Evolutionary conservation across 306 rosid species (phyloP), one percentile per base, ranked within the genome.

Genomic region (Dryas alaskensis): DNA sequence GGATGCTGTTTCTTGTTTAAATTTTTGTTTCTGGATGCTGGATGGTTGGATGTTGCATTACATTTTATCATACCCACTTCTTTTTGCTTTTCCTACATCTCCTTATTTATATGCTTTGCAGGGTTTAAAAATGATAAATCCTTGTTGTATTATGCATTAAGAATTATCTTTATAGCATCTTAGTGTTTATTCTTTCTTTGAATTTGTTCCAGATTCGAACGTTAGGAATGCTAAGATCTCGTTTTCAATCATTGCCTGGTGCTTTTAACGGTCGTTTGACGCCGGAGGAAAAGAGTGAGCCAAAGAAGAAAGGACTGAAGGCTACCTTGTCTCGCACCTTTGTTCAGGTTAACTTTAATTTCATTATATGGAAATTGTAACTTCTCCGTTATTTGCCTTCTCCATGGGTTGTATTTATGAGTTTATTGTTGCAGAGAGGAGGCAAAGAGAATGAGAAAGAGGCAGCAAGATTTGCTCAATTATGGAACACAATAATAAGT

Each of bases 381-480:
- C 7, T 12, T 39, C 6, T 13, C 10, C 10, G 19, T 44, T 65
- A 13, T 14, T 14, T 65, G 40, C 37, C 2, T 9, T 5, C 17
- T 42, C 31, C 60, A 65, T 42, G 74, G 55, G 50, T 60, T 72
- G 52, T 47, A 65, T 49, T 75, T 72, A 46, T 22, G 31, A 17
- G 12, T 67, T 51, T 53, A 59, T 43, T 68, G 43, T 31, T 75
- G 44, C 81, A 94, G 98, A 79, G 78, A 78, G 86, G 92, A 77
- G 79, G 87, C 14, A 85, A 84, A 31, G 37, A 31, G 84, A 89
- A 91, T 80, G 98, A 82, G 76, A 91, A 91, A 82, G 92, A 80
- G 75, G 97, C 94, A 61, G 98, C 98, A n/a, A 89, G 89, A 78
- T 94, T 94, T 83, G 98, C 98, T 40, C 98, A 94, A 79, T 80